phyloP scores from a whole-genome alignment of 495 filamentous ascomycete species.

The Xylaria longipes region DNA sequence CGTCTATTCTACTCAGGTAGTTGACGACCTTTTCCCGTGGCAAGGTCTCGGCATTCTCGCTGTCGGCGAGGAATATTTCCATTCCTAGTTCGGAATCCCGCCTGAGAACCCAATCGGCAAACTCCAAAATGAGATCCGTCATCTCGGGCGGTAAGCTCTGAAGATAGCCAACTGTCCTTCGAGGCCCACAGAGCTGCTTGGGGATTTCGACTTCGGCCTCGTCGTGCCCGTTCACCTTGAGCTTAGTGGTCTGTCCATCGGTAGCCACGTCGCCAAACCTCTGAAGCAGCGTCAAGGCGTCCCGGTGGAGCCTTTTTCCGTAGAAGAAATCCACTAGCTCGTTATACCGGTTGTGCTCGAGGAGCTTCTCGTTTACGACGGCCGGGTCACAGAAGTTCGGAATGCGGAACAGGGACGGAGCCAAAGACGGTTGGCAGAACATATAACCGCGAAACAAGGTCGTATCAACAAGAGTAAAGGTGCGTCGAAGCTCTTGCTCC shows the following conservation, averaged over 20 bases:
- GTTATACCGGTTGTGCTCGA: slow-evolving; percentile 87
- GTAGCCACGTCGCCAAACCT: slow-evolving; percentile 80
- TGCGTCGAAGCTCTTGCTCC: slow-evolving; percentile 70
- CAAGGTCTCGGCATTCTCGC: slow-evolving; percentile 90
- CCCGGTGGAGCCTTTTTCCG: slow-evolving; percentile 89
- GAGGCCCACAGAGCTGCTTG: slow-evolving; percentile 78
- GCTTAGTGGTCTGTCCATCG: slow-evolving; percentile 44
- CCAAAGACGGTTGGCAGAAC: slow-evolving; percentile 83
- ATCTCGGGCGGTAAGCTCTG: slow-evolving; percentile 85
- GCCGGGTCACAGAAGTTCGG: slow-evolving; percentile 97
- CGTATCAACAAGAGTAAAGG: slow-evolving; percentile 86
- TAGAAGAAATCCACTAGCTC: slow-evolving; percentile 97
- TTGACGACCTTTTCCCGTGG: slow-evolving; percentile 75
- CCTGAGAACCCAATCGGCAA: slow-evolving; percentile 83
- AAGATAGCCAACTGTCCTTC: slow-evolving; percentile 86
- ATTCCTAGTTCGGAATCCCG: slow-evolving; percentile 80
- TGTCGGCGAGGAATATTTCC: slow-evolving; percentile 94
- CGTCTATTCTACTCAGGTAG: slow-evolving; percentile 74
- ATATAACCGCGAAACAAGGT: slow-evolving; percentile 93
- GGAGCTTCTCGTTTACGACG: slow-evolving; percentile 90
- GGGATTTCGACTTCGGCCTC: slow-evolving; percentile 53
- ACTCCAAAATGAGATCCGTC: slow-evolving; percentile 91
- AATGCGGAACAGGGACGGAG: slow-evolving; percentile 90
- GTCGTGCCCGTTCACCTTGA: slow-evolving; percentile 38
- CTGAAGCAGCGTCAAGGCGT: slow-evolving; percentile 81